These are phyloP conservation scores for Trametes meyenii DNA, from an alignment of 768 basidiomycete species.

Conservation along the genomic window DNA sequence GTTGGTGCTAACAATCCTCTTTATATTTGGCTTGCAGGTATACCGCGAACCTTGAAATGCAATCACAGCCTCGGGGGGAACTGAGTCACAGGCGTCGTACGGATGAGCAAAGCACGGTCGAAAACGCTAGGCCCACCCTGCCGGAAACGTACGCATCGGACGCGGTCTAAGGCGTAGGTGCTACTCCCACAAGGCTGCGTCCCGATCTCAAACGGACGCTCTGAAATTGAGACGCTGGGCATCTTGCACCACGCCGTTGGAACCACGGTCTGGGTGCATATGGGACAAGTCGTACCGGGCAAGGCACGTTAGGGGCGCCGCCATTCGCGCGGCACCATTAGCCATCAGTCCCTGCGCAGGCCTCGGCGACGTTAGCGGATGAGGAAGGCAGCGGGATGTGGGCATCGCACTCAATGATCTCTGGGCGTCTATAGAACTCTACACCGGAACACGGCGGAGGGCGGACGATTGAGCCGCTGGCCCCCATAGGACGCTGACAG, in stretches of 20 bases:
- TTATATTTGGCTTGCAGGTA: constrained; percentile 4
- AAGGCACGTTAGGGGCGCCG: constrained; percentile 18
- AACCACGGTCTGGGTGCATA: constrained; percentile 1
- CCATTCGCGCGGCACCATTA: constrained; percentile 1
- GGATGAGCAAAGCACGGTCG: constrained; percentile 12
- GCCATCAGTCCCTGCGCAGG: constrained; percentile 3
- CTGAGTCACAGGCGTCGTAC: constrained; percentile 16
- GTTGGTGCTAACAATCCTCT: background rate
- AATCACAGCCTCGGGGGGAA: constrained; percentile 5
- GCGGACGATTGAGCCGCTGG: constrained; percentile 12
- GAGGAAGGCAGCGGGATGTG: constrained; percentile 10
- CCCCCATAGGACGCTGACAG: background rate
- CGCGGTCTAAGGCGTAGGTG: constrained; percentile 4
- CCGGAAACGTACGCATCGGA: constrained; percentile 1
- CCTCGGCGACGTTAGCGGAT: background rate
- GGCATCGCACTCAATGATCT: constrained; percentile 3
- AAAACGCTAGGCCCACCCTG: background rate
- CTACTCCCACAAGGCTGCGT: background rate
- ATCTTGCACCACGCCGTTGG: constrained; percentile 4
- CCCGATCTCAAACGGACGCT: constrained; percentile 14
- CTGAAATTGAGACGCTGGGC: background rate
- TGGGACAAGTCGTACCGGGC: constrained; percentile 7
- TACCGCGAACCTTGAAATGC: background rate
- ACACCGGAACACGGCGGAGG: constrained; percentile 22
- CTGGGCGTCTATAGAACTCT: background rate